Evolutionary conservation across 805 yeast species (phyloP), one percentile per base, ranked within the genome.

Genomic region (Hanseniaspora meyeri): DNA sequence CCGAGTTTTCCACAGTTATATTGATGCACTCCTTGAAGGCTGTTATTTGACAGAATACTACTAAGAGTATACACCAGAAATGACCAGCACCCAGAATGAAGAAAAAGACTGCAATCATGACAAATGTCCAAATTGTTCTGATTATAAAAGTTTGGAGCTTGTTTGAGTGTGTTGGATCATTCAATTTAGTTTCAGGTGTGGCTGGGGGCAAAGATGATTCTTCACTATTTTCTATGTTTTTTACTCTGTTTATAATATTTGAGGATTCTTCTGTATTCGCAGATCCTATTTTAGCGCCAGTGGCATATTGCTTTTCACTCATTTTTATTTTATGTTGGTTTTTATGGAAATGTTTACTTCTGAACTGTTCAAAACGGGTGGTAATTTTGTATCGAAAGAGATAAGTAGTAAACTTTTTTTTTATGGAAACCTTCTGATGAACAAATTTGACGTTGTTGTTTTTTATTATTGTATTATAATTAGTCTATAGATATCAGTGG

Each of bases 11-110:
- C 61, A 83, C 87, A 24, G 93, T 77, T 16, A 95, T 91, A 40
- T 84, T 80, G 61, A 93, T 91, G 66, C 93, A 88, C 71, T 93
- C 98, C 65, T 81, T 88, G 70, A 89, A 93, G 4, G 95, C 87
- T 57, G 89, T 77, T 34, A 86, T 75, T 70, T 93, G 96, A 58
- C 88, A 78, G 8, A 81, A 64, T 43, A 85, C 72, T 50, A 91
- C 88, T 58, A 87, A 73, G 6, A 78, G 68, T 58, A 90, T 85
- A 54, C 89, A 78, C 75, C 89, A 82, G 55, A 85, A 72, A 66
- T 90, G 97, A 43, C 98, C 98, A 10, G 90, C 79, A 32, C 86
- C 82, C 49, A 90, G 72, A 29, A 85, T 75, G 40, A 77, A 70
- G 59, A 87, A 80, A 69, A 89, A 85, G 6, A 80, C 81, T 17